Base-by-base conservation (phyloP, 148 eudicot species). In the Heliamphora exappendiculata region DNA sequence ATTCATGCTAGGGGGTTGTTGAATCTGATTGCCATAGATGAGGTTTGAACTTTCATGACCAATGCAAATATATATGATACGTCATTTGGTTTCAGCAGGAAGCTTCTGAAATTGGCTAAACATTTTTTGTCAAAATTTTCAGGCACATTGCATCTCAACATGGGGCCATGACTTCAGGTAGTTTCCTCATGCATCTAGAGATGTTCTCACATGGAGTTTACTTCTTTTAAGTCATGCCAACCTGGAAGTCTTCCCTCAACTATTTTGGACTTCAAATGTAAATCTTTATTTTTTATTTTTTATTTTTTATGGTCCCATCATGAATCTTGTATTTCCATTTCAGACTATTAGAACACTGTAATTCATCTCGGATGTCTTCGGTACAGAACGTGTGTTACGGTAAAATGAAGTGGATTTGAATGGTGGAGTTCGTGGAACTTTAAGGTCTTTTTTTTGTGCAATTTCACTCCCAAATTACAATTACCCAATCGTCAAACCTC, bases 101-200 rank as follows among this genome's bases (percentile, higher is more conserved):
- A 81, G 60, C 66, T 44, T 78, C 51, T 13, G 36, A 34, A 31
- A 24, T 49, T 67, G 62, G 53, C 70, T 76, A 45, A 66, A 39
- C 3, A 36, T 49, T 73, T 39, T 66, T 31, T 60, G 72, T 73
- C 34, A 42, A 69, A 73, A 74, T 37, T 73, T 84, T 36, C 79
- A 94, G 98, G 98, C 98, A 78, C 98, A 94, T 83, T 94, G 98
- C 82, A 87, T 94, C 76, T 94, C 98, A 79, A 76, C 95, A 22
- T 91, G 98, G 98, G 98, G 98, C 53, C 97, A 94, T 72, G 98
- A 94, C 79, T 94, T 94, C 91, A 90, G 98, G 98, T 91, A 51
- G 34, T 16, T 37, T 66, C 42, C n/a, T 72, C 68, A 62, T n/a
- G 11, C 50, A 31, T 59, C 28, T 36, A 42, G 64, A 26, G 33